Percentiles rank a stretch among this genome's conserved stretches.
Conservation (phyloP, 345 rosid genomes). For the Melaleuca quinquenervia region DNA sequence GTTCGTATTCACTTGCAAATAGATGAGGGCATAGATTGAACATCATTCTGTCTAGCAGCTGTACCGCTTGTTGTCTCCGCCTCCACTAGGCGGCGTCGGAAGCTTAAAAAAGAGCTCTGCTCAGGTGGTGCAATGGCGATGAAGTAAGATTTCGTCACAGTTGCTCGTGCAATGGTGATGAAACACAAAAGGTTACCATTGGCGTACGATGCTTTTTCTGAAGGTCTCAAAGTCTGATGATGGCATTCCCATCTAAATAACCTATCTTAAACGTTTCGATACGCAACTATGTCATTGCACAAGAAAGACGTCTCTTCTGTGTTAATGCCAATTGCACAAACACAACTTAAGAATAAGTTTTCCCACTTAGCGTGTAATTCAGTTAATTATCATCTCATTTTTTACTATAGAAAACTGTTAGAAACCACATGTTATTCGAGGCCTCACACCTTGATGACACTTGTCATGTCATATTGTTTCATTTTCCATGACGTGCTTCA, state of each 20-base stretch:
- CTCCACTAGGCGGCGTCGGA: neutral
- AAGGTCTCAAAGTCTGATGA: neutral
- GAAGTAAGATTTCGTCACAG: neutral
- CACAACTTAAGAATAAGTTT: neutral
- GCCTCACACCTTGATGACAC: neutral
- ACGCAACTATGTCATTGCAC: neutral
- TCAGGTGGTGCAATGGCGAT: neutral
- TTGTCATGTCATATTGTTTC: neutral
- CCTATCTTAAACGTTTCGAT: neutral
- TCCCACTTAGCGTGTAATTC: neutral
- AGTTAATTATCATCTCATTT: neutral
- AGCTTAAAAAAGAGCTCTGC: neutral
- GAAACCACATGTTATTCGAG: neutral
- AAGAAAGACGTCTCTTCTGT: neutral
- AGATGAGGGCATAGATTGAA: neutral
- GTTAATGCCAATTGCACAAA: neutral
- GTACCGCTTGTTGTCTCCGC: neutral
- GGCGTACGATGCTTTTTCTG: neutral
- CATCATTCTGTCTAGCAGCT: neutral
- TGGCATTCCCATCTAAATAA: neutral
- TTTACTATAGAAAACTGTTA: neutral
- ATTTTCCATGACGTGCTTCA: neutral
- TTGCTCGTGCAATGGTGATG: neutral
- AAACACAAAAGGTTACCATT: neutral
- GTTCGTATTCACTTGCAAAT: neutral